Evolutionary conservation across 2,329 filamentous ascomycete genomes (phyloP).

Genomic region (Cucurbitaria berberidis): DNA sequence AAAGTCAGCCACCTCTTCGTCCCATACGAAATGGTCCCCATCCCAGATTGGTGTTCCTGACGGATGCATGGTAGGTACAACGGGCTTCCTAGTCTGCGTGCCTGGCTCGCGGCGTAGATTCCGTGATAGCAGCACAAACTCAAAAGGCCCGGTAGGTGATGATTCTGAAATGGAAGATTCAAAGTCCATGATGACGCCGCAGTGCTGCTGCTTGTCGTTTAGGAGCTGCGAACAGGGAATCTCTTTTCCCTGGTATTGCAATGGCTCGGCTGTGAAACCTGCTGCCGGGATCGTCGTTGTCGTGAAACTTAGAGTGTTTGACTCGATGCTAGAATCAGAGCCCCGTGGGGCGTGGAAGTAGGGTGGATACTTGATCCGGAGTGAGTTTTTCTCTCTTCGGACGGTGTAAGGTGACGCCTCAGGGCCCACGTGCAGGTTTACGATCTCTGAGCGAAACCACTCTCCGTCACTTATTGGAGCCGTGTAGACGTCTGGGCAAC

Average conservation of each 20-base stretch:
- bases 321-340: constrained; percentile 20
- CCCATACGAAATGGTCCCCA: constrained; percentile 34
- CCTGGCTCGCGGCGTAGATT: constrained; percentile 31
- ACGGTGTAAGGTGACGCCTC: constrained; percentile 31
- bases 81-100: constrained; percentile 16
- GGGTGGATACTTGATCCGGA: constrained; percentile 35
- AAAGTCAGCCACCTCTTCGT: constrained; percentile 34
- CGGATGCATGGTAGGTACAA: constrained; percentile 32
- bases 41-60: constrained; percentile 44
- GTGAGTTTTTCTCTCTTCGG: constrained; percentile 30
- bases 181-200: constrained; percentile 42
- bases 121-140: constrained; percentile 39
- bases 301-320: constrained; percentile 35
- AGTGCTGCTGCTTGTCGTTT: constrained; percentile 26
- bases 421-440: constrained; percentile 35
- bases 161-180: constrained; percentile 27
- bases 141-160: constrained; percentile 27
- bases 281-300: constrained; percentile 33
- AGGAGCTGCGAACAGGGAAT: constrained; percentile 38
- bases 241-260: constrained; percentile 23
- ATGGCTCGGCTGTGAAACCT: constrained; percentile 33
- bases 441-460: constrained; percentile 40
- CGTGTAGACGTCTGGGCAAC: constrained; percentile 35
- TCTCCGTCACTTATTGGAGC: constrained; percentile 25
- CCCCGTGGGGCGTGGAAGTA: constrained; percentile 34